Base-by-base conservation (phyloP, 306 rosid species). In the Cucumis cinereus region DNA sequence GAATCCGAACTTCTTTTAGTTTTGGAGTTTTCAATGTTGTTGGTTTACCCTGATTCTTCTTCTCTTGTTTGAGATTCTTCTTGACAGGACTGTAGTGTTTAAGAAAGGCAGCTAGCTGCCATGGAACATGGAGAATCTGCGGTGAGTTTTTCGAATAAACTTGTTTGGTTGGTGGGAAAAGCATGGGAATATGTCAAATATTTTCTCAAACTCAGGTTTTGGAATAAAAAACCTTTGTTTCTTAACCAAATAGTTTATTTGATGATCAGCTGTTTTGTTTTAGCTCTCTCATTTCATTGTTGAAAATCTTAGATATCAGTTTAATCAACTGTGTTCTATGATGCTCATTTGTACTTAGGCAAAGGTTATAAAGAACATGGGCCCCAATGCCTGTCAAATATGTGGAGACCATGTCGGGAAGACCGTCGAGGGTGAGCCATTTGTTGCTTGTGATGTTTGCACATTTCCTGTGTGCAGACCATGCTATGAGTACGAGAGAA, bases 401-500 rank as follows among this genome's bases (percentile, higher is more conserved):
- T 93, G 98, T 76, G 91, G 98, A 77, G 98, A 93, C 76, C 87
- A 61, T 77, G 90, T 90, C 53, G 97, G 98, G 75, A 90, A 74
- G 85, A 81, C 90, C 19, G 85, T 81, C 33, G 84, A 85, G 45
- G 94, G 94, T 1, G 89, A 90, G 12, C 87, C 87, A 10, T 93
- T 93, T 77, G 79, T 77, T 77, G 98, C 98, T 16, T 93, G 98
- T 56, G 78, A 83, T 45, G 90, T 88, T 35, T 93, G 98, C 49
- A 86, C 94, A 16, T 93, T 93, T 77, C 98, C 98, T 47, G 98
- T 93, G 16, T 93, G 98, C 83, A 81, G 98, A 80, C 88, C 97
- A 0, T 93, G 98, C 82, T 93, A 93, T 77, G 98, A 93, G 84
- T 93, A 93, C 41, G 98, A 93, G 82, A 86, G 98, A 87, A 93